Evolutionary conservation across 352 stramenopile genomes (phyloP).

Genomic region (Phytophthora crassamura): DNA sequence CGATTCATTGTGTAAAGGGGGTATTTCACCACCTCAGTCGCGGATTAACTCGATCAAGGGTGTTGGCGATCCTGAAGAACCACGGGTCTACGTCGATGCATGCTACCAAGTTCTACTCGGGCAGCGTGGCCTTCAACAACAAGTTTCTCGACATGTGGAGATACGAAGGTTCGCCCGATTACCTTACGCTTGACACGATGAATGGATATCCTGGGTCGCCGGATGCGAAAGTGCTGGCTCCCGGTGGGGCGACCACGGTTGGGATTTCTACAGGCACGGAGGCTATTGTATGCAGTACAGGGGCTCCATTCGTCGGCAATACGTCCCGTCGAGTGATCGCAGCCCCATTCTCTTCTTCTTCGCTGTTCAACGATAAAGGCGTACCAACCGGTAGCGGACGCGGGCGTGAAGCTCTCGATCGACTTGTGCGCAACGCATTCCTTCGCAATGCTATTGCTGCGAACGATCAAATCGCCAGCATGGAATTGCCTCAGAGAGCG

Average conservation of each 20-base stretch:
- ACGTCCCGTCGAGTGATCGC: slow-evolving; percentile 31
- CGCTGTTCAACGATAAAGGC: slow-evolving; percentile 55
- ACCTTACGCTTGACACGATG: slow-evolving; percentile 58
- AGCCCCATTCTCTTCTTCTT: slow-evolving; percentile 35
- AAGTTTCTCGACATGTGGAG: slow-evolving; percentile 86
- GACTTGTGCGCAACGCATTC: slow-evolving; percentile 59
- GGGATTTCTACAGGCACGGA: slow-evolving; percentile 28
- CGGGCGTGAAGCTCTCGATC: slow-evolving; percentile 63
- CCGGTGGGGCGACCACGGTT: neutral
- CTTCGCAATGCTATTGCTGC: slow-evolving; percentile 43
- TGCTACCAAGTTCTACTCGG: slow-evolving; percentile 74
- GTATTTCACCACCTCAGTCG: slow-evolving; percentile 81
- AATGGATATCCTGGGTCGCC: slow-evolving; percentile 23
- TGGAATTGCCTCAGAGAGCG: neutral
- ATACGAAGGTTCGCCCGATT: slow-evolving; percentile 80
- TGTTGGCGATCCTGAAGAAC: slow-evolving; percentile 74
- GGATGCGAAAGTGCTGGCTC: slow-evolving; percentile 15
- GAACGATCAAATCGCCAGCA: slow-evolving; percentile 14
- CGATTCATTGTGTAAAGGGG: slow-evolving; percentile 73
- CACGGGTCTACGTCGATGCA: slow-evolving; percentile 72
- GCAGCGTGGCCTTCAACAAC: slow-evolving; percentile 80
- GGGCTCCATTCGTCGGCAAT: slow-evolving; percentile 30
- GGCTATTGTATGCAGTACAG: slow-evolving; percentile 27
- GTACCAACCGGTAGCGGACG: slow-evolving; percentile 50
- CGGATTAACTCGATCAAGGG: slow-evolving; percentile 62